A percentile compares a stretch with the other conserved stretches of the same genome.
phyloP scores from a whole-genome alignment of 2,329 filamentous ascomycete genomes.

The Ceratocystis harringtonii region DNA sequence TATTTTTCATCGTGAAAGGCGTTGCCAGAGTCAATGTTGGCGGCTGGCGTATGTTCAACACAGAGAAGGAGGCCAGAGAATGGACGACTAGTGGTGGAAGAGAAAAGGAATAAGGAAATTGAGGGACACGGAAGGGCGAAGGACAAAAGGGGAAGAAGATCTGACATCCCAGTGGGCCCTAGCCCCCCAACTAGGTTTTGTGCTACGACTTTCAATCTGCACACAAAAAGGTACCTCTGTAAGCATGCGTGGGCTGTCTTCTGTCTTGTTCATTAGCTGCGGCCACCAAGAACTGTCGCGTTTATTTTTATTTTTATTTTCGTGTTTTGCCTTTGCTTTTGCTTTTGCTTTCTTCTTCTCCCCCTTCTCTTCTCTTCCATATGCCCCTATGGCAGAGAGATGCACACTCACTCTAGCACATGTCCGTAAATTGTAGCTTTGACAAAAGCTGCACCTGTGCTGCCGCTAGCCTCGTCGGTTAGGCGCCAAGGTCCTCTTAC shows the following conservation, averaged over 20 bases:
- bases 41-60: not conserved
- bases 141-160: not conserved
- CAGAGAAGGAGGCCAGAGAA: not conserved
- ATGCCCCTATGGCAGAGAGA: not conserved
- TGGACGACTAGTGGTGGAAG: not conserved
- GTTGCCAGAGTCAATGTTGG: not conserved
- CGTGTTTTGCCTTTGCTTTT: not conserved
- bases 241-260: not conserved
- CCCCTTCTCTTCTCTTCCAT: not conserved
- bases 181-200: not conserved
- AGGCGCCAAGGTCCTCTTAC: not conserved
- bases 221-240: not conserved
- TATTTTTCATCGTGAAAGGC: not conserved
- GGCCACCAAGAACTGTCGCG: not conserved
- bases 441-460: not conserved
- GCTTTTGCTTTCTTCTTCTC: not conserved
- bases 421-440: not conserved
- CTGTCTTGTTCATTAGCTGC: not conserved
- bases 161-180: not conserved
- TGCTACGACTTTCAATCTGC: not conserved
- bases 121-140: not conserved
- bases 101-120: not conserved
- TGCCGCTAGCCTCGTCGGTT: not conserved
- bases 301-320: not conserved
- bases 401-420: not conserved